phyloP scores from a whole-genome alignment of 2,329 filamentous ascomycete species.

The Ophiocordyceps sinensis region DNA sequence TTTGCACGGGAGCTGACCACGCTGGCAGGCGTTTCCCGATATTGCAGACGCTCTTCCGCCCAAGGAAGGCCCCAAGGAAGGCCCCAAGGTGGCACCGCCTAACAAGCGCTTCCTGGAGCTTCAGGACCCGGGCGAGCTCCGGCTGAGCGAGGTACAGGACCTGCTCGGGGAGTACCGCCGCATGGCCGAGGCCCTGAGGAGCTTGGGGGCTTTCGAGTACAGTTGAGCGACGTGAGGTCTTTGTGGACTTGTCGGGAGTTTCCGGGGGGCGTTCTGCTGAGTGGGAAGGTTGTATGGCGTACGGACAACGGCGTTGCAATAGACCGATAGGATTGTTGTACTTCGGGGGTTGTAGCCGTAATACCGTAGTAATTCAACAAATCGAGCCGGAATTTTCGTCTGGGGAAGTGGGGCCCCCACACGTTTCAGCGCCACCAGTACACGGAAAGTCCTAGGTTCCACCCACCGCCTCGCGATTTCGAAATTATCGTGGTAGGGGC shows the following conservation, averaged over 20 bases:
- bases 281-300: no score
- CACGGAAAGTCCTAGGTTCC: no score
- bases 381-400: no score
- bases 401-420: no score
- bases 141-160: slow-evolving; percentile 57
- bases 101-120: slow-evolving; percentile 61
- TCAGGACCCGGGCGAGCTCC: slow-evolving; percentile 54
- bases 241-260: background rate
- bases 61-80: slow-evolving; percentile 38
- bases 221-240: slow-evolving; percentile 9
- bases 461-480: no score
- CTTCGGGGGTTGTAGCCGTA: no score
- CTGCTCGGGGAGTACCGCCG: slow-evolving; percentile 62
- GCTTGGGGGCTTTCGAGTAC: slow-evolving; percentile 44
- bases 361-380: no score
- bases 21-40: slow-evolving; percentile 42
- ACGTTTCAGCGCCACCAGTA: no score
- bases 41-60: slow-evolving; percentile 39
- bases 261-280: no score
- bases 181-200: slow-evolving; percentile 49
- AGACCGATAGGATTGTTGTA: no score
- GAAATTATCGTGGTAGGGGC: no score
- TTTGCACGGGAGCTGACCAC: slow-evolving; percentile 2
- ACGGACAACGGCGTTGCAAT: no score
- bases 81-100: slow-evolving; percentile 46